Conservation (phyloP, 306 rosid genomes). For the Sicyos baderoa region DNA sequence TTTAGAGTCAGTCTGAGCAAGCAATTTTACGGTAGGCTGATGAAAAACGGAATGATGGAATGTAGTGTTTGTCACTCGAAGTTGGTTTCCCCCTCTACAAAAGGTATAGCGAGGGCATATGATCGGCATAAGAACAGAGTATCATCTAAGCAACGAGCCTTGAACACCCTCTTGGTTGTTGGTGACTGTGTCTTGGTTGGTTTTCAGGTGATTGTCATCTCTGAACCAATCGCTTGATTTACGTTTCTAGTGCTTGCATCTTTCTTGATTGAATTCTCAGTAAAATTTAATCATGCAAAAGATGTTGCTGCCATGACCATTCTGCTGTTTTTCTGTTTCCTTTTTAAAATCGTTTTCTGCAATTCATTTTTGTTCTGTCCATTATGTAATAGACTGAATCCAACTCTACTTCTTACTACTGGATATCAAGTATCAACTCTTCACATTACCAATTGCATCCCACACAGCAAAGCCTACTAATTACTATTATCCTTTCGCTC, state of each 20-base stretch:
- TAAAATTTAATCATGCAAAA: background rate
- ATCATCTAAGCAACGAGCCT: slow-evolving; percentile 72
- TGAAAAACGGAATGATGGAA: slow-evolving; percentile 87
- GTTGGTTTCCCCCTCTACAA: slow-evolving; percentile 63
- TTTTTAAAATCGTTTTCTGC: background rate
- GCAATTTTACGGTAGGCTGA: slow-evolving; percentile 26
- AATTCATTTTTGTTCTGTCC: slow-evolving; percentile 1
- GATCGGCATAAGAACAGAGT: slow-evolving; percentile 71
- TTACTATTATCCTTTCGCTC: background rate
- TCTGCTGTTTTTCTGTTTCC: background rate
- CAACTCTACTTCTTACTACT: background rate
- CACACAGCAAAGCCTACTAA: background rate
- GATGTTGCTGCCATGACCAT: background rate
- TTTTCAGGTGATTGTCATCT: slow-evolving; percentile 57
- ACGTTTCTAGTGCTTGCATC: background rate
- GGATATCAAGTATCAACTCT: slow-evolving; percentile 1
- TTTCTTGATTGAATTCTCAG: slow-evolving; percentile 10
- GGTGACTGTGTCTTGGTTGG: slow-evolving; percentile 97
- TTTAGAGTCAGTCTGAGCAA: slow-evolving; percentile 40
- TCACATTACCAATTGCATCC: background rate
- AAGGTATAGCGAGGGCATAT: slow-evolving; percentile 72
- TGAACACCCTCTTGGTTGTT: slow-evolving; percentile 75
- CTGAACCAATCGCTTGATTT: slow-evolving; percentile 7
- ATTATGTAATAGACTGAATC: background rate
- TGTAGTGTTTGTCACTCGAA: slow-evolving; percentile 94